Base-by-base conservation (phyloP, 352 stramenopile genomes). In the Globisporangium parvum region DNA sequence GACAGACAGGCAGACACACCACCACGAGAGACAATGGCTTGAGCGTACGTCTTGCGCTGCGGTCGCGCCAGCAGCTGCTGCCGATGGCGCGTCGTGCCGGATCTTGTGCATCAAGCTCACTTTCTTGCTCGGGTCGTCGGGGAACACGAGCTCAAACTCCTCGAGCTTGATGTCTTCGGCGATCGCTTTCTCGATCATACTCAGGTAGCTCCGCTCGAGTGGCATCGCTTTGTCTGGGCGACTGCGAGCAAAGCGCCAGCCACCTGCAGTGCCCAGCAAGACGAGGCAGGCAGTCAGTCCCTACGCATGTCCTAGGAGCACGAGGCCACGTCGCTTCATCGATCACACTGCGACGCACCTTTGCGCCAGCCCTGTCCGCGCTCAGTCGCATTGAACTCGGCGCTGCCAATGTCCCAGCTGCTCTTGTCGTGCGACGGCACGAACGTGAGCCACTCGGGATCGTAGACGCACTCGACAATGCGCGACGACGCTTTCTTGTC, bases 341-440 rank as follows among this genome's bases (percentile, higher is more conserved):
- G 31, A 5, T 37, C 31, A 12, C 31, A 10, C 10, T 37, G 6
- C 6, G 12, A 37, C 31, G 21, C 46, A 93, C 83, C 84, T 78
- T 92, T 90, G 47, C 85, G 72, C 82, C 82, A 94, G 20, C 85
- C 85, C 21, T 77, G 62, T 1, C 85, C 85, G 6, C 73, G 69
- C 15, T 91, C 76, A 0, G 75, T 85, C 45, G 66, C 67, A 8
- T 73, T 80, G 53, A 89, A 93, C 42, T 91, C 81, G 1, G 80
- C 31, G 26, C 62, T 89, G 0, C 85, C 85, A 39, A 57, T 40
- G 37, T 90, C 78, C 82, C 82, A 92, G 6, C 77, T 81, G 39
- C 65, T 91, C 59, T 91, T 92, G 51, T 94, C 85, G 53, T 91
- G 77, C 10, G 82, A 93, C 2, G 85, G 85, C 39, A 94, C 83